Conservation (phyloP, 768 basidiomycete genomes). For the Rhizopogon salebrosus region DNA sequence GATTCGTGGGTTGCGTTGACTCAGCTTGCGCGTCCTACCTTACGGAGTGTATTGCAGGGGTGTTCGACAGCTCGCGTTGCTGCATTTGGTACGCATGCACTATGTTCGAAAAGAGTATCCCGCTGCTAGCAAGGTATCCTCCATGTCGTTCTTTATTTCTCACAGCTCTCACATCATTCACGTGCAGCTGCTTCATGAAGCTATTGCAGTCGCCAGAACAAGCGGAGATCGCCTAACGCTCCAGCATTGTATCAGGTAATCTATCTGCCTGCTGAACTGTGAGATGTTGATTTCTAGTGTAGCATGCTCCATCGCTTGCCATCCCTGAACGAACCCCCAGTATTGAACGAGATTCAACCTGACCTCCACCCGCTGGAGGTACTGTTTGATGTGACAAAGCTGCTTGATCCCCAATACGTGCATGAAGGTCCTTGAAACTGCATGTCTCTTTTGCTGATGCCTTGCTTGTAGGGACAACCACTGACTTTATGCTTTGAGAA, state of each 20-base stretch:
- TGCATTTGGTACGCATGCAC: conserved; percentile 76
- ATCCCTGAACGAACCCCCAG: conserved; percentile 41
- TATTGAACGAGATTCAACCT: conserved; percentile 69
- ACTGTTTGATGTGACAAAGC: conserved; percentile 70
- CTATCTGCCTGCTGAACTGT: neutral
- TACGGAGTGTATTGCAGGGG: conserved; percentile 40
- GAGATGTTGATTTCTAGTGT: conserved; percentile 2
- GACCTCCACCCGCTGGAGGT: conserved; percentile 74
- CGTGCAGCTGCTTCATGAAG: conserved; percentile 64
- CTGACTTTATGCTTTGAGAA: conserved; percentile 64
- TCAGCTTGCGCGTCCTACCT: neutral
- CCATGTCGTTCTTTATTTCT: neutral
- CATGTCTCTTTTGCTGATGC: neutral
- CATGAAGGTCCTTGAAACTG: conserved; percentile 22
- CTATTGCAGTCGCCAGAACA: conserved; percentile 71
- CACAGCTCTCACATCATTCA: conserved; percentile 2
- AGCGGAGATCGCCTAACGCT: conserved; percentile 66
- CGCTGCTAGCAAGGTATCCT: conserved; percentile 60
- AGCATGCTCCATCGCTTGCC: conserved; percentile 75
- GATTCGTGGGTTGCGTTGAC: conserved; percentile 59
- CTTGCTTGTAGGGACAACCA: conserved; percentile 57
- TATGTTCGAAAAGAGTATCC: conserved; percentile 63
- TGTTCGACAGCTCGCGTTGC: conserved; percentile 72
- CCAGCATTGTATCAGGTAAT: conserved; percentile 71
- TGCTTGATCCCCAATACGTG: conserved; percentile 59